A percentile compares a stretch with the other conserved stretches of the same genome.
These are phyloP conservation scores for Diaporthe sp. DNA, from an alignment of 2,329 filamentous ascomycete genomes.

Conservation along the genomic window DNA sequence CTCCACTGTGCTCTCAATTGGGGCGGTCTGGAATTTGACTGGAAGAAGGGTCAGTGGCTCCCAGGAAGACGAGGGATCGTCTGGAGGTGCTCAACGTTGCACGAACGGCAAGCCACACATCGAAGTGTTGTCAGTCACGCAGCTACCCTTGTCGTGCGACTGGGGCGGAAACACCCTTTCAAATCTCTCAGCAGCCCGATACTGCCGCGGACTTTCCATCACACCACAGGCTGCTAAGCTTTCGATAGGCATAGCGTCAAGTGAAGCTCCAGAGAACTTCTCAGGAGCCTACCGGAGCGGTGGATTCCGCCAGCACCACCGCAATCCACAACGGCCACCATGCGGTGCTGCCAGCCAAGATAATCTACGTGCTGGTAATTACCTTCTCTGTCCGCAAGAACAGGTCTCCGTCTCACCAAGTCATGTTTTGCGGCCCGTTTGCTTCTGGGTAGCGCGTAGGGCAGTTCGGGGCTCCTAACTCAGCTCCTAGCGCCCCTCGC, in stretches of 20 bases:
- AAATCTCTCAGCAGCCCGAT: conserved; percentile 30
- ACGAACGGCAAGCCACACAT: conserved; percentile 25
- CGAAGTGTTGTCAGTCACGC: conserved; percentile 38
- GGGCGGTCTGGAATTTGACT: conserved; percentile 18
- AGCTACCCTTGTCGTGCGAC: conserved; percentile 25
- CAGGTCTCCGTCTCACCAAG: not conserved
- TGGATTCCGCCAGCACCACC: conserved; percentile 25
- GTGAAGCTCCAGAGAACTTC: conserved; percentile 5
- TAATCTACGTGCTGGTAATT: not conserved
- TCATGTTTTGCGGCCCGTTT: not conserved
- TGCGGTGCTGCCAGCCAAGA: conserved; percentile 30
- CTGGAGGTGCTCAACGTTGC: conserved; percentile 16
- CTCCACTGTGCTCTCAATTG: not conserved
- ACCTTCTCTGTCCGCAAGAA: not conserved
- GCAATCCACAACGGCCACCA: conserved; percentile 1
- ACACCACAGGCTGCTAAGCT: conserved; percentile 29
- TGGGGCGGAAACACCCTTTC: conserved; percentile 22
- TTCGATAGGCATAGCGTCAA: conserved; percentile 2
- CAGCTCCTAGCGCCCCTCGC: not conserved
- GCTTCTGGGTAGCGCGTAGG: not conserved
- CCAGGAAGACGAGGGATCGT: conserved; percentile 33
- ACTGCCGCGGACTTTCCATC: conserved; percentile 19
- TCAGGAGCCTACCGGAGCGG: conserved; percentile 31
- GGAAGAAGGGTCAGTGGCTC: conserved; percentile 11
- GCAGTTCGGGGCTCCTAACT: not conserved